A percentile compares a stretch with the other conserved stretches of the same genome.
These are phyloP conservation scores for Sanguinoderma infundibulare DNA, from an alignment of 1,284 basidiomycete genomes.

Conservation along the genomic window DNA sequence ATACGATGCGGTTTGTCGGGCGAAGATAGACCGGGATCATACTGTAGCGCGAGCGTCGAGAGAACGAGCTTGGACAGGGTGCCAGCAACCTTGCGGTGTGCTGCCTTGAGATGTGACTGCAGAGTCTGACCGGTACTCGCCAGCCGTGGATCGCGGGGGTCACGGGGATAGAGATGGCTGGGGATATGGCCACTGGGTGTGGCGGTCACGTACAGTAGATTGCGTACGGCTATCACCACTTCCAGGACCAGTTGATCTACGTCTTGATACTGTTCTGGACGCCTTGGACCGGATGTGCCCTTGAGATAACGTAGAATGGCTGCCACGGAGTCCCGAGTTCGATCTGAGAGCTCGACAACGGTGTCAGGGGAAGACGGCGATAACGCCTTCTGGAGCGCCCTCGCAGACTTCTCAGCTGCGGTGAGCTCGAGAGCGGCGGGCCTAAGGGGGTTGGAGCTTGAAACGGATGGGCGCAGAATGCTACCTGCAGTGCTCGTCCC, in stretches of 20 bases:
- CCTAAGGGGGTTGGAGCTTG: constrained; percentile 8
- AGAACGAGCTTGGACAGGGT: constrained; percentile 78
- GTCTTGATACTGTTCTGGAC: constrained; percentile 55
- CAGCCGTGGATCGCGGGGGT: constrained; percentile 47
- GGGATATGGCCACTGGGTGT: constrained; percentile 67
- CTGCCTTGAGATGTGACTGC: constrained; percentile 60
- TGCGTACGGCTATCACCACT: constrained; percentile 76
- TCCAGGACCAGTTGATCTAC: constrained; percentile 66
- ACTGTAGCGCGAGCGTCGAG: constrained; percentile 77
- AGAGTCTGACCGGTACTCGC: constrained; percentile 56
- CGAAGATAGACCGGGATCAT: constrained; percentile 62
- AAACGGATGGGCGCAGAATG: constrained; percentile 22
- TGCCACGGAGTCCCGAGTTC: constrained; percentile 62
- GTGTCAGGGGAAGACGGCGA: constrained; percentile 60
- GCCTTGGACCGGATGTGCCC: constrained; percentile 39
- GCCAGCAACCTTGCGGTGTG: constrained; percentile 78
- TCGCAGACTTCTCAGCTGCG: constrained; percentile 68
- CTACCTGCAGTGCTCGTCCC: constrained; percentile 2
- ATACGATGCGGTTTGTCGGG: constrained; percentile 71
- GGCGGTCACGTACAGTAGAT: constrained; percentile 74
- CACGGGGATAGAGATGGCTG: constrained; percentile 55
- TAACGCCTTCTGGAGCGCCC: constrained; percentile 66
- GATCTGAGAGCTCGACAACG: constrained; percentile 60
- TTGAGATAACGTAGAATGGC: constrained; percentile 66
- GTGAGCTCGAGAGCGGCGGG: constrained; percentile 49